Evolutionary conservation across 306 rosid species (phyloP).

Genomic region (Ormosia emarginata): DNA sequence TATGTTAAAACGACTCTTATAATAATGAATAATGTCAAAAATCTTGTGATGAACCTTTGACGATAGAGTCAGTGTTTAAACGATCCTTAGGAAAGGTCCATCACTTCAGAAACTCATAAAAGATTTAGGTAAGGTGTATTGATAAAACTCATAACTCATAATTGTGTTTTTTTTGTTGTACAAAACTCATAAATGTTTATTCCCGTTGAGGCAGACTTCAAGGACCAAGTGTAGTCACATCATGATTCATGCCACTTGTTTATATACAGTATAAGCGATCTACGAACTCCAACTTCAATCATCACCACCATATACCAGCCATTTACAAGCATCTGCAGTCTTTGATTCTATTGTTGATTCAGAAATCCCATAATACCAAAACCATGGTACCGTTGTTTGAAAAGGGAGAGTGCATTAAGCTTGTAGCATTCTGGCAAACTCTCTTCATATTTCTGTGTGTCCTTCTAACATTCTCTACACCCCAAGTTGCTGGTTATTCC

Average conservation of each 20-base stretch:
- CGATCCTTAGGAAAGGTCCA: no score
- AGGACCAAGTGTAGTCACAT: neutral
- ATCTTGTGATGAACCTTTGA: no score
- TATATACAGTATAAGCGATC: neutral
- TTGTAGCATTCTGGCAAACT: neutral
- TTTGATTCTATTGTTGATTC: neutral
- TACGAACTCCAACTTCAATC: neutral
- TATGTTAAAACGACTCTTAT: no score
- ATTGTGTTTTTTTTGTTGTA: no score
- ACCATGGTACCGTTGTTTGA: neutral
- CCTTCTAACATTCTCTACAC: neutral
- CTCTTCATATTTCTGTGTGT: neutral
- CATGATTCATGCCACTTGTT: neutral
- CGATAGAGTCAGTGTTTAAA: no score
- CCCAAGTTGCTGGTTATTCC: neutral
- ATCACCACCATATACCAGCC: neutral
- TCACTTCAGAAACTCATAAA: no score
- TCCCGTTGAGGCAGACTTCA: neutral
- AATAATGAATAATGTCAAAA: no score
- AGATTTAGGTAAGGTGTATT: no score
- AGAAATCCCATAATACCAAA: neutral
- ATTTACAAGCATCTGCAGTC: neutral
- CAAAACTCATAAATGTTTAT: no score
- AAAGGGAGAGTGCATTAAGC: neutral
- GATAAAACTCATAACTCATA: no score